phyloP scores from a whole-genome alignment of 164 flowering plant species.

The Taxillus chinensis region DNA sequence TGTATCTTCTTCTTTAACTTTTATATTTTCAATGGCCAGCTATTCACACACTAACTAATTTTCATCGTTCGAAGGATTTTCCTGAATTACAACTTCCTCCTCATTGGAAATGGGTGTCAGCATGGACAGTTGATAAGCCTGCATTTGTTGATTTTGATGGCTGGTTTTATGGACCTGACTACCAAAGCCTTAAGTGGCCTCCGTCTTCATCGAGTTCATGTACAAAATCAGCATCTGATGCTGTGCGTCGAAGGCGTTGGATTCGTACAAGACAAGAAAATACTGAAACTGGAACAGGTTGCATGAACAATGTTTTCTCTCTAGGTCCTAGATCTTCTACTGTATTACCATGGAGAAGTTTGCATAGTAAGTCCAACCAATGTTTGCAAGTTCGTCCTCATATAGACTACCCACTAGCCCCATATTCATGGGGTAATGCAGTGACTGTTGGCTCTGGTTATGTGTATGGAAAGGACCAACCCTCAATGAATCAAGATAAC shows the following conservation, averaged over 20 bases:
- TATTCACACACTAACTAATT: slow-evolving; percentile 6
- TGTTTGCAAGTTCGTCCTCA: slow-evolving; percentile 76
- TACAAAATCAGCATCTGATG: slow-evolving; percentile 40
- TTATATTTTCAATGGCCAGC: not conserved
- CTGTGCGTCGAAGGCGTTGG: slow-evolving; percentile 70
- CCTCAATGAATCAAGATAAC: slow-evolving; percentile 34
- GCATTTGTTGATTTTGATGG: slow-evolving; percentile 62
- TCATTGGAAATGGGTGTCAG: slow-evolving; percentile 68
- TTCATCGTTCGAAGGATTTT: slow-evolving; percentile 41
- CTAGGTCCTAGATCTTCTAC: slow-evolving; percentile 60
- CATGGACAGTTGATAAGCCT: slow-evolving; percentile 58
- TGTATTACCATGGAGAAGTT: slow-evolving; percentile 81
- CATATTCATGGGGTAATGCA: slow-evolving; percentile 63
- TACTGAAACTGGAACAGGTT: slow-evolving; percentile 10
- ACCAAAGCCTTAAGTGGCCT: slow-evolving; percentile 58
- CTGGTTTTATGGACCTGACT: slow-evolving; percentile 73
- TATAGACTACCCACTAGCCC: slow-evolving; percentile 30
- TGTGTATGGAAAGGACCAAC: slow-evolving; percentile 41
- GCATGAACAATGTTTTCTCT: slow-evolving; percentile 17
- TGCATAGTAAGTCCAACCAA: slow-evolving; percentile 39
- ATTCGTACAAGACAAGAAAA: slow-evolving; percentile 44
- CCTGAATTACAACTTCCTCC: slow-evolving; percentile 62
- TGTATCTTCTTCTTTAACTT: not conserved
- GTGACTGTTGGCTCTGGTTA: slow-evolving; percentile 37
- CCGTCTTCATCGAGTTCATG: slow-evolving; percentile 38